phyloP scores from a whole-genome alignment of 805 yeast genomes.

The Nakazawaea holstii region DNA sequence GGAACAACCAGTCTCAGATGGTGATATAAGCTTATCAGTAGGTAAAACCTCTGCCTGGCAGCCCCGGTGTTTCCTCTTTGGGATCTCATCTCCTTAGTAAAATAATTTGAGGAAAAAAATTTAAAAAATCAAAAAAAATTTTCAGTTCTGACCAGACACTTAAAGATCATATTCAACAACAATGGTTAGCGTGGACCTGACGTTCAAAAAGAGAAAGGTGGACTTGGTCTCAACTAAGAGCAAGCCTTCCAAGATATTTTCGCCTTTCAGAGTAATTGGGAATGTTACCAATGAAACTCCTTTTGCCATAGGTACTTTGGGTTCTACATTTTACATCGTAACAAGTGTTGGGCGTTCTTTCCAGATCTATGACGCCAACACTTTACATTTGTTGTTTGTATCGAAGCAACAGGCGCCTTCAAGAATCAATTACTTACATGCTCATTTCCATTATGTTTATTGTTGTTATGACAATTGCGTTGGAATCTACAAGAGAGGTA shows the following conservation, averaged over 20 bases:
- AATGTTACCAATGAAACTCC: constrained; percentile 85
- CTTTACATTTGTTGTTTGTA: constrained; percentile 78
- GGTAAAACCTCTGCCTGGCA: too few species aligned
- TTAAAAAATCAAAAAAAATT: too few species aligned
- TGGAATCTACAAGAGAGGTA: constrained; percentile 82
- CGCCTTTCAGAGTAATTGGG: constrained; percentile 86
- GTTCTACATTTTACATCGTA: constrained; percentile 79
- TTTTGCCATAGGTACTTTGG: constrained; percentile 83
- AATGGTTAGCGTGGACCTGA: constrained; percentile 16
- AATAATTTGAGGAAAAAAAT: too few species aligned
- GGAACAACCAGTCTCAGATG: too few species aligned
- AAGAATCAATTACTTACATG: constrained; percentile 63
- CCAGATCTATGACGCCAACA: constrained; percentile 90
- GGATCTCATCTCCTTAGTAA: too few species aligned
- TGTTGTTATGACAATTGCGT: constrained; percentile 68
- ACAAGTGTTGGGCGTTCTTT: constrained; percentile 87
- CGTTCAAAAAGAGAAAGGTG: constrained; percentile 11
- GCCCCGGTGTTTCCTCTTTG: too few species aligned
- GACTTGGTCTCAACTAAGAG: constrained; percentile 1
- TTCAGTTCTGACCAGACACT: too few species aligned
- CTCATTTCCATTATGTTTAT: constrained; percentile 81
- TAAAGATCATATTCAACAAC: background rate
- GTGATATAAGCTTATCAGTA: too few species aligned
- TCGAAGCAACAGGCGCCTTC: constrained; percentile 72
- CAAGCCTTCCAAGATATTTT: constrained; percentile 55